These are phyloP conservation scores for Pseudopediastrum boryanum DNA, from an alignment of 139 green algal genomes.

Conservation along the genomic window DNA sequence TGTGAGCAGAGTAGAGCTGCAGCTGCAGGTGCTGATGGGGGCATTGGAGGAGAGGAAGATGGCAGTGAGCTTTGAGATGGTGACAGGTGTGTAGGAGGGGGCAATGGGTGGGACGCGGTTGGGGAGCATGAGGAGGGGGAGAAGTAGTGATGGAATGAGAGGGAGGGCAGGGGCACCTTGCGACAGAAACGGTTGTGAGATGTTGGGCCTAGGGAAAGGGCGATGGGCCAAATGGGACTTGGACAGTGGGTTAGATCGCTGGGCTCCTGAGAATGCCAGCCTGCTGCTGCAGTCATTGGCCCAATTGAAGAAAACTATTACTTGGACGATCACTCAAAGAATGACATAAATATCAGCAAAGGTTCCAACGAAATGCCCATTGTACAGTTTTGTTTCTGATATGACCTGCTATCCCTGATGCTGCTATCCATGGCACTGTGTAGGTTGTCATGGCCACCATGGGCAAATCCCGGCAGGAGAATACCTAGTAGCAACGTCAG, in stretches of 20 bases:
- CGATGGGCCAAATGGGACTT: not conserved
- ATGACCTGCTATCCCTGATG: not conserved
- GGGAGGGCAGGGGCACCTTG: not conserved
- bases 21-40: constrained; percentile 34
- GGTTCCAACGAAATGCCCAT: not conserved
- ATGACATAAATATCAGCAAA: too few relatives aligned
- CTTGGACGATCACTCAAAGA: too few relatives aligned
- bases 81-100: too few relatives aligned
- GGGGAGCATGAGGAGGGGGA: not conserved
- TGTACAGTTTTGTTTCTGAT: not conserved
- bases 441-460: constrained; percentile 63
- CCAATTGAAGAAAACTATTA: too few relatives aligned
- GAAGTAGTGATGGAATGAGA: not conserved
- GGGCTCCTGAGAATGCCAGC: too few relatives aligned
- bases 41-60: constrained; percentile 33
- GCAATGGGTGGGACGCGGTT: too few relatives aligned
- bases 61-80: constrained; percentile 60
- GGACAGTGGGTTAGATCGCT: not conserved
- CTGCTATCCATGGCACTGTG: not conserved
- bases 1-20: not conserved
- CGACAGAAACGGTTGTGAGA: not conserved
- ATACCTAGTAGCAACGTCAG: constrained; percentile 63
- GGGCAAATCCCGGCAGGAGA: constrained; percentile 60
- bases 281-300: too few relatives aligned
- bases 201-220: not conserved